phyloP scores from a whole-genome alignment of 305 asterid species.

The Plantago coronopus region DNA sequence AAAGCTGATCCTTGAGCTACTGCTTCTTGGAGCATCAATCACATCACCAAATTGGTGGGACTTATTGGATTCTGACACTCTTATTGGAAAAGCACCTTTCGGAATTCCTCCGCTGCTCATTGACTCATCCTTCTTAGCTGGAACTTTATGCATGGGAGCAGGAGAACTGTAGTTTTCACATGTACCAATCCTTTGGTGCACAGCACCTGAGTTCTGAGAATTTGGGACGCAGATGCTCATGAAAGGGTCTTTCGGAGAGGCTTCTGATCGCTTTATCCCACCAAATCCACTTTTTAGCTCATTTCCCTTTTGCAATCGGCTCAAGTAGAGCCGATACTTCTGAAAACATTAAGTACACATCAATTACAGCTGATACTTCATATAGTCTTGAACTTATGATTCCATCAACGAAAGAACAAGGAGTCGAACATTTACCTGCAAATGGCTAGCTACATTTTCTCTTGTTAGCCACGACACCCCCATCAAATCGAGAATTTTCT shows the following conservation, averaged over 20 bases:
- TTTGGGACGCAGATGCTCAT: conserved; percentile 33
- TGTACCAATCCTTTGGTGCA: conserved; percentile 23
- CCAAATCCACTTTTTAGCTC: conserved; percentile 44
- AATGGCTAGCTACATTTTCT: conserved; percentile 92
- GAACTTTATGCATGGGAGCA: conserved; percentile 20
- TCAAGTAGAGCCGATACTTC: conserved; percentile 92
- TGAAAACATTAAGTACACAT: conserved; percentile 32
- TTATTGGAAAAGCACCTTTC: conserved; percentile 31
- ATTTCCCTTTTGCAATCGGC: conserved; percentile 68
- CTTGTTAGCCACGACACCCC: conserved; percentile 87
- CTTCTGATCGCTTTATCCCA: conserved; percentile 38
- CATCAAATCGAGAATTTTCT: conserved; percentile 91
- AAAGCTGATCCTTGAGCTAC: conserved; percentile 31
- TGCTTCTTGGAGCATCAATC: conserved; percentile 35
- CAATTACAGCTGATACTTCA: conserved; percentile 14
- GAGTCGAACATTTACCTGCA: conserved; percentile 54
- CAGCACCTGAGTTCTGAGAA: conserved; percentile 12
- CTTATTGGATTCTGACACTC: conserved; percentile 34
- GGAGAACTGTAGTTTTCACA: conserved; percentile 31
- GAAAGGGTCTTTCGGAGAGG: conserved; percentile 33
- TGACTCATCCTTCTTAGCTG: conserved; percentile 37
- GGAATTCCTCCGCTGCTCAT: conserved; percentile 28
- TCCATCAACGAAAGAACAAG: neutral
- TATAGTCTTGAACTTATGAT: neutral
- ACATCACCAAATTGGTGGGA: conserved; percentile 23